These are phyloP conservation scores for Candida tibetensis DNA, from an alignment of 805 yeast species.

Conservation along the genomic window DNA sequence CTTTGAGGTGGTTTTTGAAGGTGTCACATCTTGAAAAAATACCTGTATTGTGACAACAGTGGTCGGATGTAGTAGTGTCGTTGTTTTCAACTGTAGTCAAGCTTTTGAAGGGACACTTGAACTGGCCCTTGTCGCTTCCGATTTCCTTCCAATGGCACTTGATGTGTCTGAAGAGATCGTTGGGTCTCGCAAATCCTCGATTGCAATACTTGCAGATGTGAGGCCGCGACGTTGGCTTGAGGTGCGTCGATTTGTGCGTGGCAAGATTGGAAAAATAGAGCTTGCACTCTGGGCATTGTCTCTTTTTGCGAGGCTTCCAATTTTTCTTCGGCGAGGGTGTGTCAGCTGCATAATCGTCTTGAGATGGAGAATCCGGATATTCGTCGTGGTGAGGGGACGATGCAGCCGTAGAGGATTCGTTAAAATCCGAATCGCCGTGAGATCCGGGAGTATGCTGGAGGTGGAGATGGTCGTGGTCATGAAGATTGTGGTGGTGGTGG, in stretches of 20 bases:
- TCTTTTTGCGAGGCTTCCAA: slow-evolving; percentile 56
- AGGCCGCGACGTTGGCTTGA: slow-evolving; percentile 69
- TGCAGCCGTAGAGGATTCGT: slow-evolving; percentile 1
- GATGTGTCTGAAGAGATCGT: slow-evolving; percentile 81
- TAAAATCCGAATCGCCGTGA: neutral
- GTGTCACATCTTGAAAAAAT: slow-evolving; percentile 89
- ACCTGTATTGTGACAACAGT: slow-evolving; percentile 77
- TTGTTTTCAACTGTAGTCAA: slow-evolving; percentile 16
- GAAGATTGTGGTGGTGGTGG: too few relatives aligned
- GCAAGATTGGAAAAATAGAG: slow-evolving; percentile 73
- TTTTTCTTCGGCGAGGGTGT: slow-evolving; percentile 12
- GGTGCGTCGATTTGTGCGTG: slow-evolving; percentile 78
- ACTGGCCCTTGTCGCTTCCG: slow-evolving; percentile 63
- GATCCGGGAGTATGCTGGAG: neutral
- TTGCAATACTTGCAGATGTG: slow-evolving; percentile 74
- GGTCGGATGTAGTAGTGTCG: slow-evolving; percentile 18
- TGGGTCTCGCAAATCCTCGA: slow-evolving; percentile 85
- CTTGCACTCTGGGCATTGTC: slow-evolving; percentile 69
- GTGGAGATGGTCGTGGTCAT: neutral
- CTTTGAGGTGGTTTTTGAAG: slow-evolving; percentile 84
- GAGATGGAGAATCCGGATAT: neutral
- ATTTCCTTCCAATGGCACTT: slow-evolving; percentile 82
- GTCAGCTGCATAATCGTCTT: slow-evolving; percentile 2
- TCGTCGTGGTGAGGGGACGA: slow-evolving; percentile 3
- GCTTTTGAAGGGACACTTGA: slow-evolving; percentile 72